Evolutionary conservation across 495 filamentous ascomycete genomes (phyloP), one percentile per base, ranked within the genome.

Genomic region (Penicillium paxilli): DNA sequence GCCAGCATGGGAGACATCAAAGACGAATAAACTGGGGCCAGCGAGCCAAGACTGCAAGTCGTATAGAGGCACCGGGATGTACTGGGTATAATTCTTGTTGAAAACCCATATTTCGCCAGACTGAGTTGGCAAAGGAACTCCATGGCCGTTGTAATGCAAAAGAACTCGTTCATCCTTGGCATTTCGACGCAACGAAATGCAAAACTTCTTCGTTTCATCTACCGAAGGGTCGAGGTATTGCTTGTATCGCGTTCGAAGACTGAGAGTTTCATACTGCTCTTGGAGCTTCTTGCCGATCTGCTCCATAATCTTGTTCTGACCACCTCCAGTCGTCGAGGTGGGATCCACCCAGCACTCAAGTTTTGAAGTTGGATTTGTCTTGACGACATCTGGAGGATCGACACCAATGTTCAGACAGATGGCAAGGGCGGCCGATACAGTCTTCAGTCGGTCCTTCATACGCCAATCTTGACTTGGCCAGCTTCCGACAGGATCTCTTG

Each of bases 91-190:
- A 59, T 89, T 96, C 55, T 90, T 92, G 73, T 99, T 99, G 72
- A 99, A 98, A 2, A 98, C 95, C 94, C 94, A 99, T 11, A 99
- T 96, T 69, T 99, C 94, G 9, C 94, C 94, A 3, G 93, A 97
- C 4, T 88, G 83, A 4, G 94, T 99, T 24, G 94, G 94, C 60
- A 96, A 88, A 5, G 94, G 94, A n/a, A 99, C 94, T 20, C 94
- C 94, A 68, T 99, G 94, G 22, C 94, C 94, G 60, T 99, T 99
- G 77, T 98, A 99, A 68, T 99, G 94, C 61, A 98, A 91, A 4
- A 99, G 78, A 4, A 98, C 89, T 25, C 94, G 80, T 70, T 99
- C 94, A 47, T 97, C 92, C 69, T 96, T 96, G 24, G 95, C 93
- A 65, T 92, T 96, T 21, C 91, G 80, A 9, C 94, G 83, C 14